phyloP scores from a whole-genome alignment of 1,284 basidiomycete genomes.

The Sutorius eximius region DNA sequence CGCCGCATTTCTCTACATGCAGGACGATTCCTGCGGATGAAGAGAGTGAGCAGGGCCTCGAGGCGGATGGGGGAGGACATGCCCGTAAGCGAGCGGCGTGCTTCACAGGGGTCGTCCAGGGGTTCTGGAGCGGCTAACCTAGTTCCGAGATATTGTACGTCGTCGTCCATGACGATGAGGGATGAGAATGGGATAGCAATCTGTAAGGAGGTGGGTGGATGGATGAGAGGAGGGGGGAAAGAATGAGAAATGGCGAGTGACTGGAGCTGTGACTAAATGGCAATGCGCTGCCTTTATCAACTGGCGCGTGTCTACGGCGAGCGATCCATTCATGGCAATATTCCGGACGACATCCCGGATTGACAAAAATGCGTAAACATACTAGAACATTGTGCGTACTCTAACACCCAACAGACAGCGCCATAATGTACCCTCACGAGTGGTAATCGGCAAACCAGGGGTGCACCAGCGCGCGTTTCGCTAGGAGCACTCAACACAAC shows the following conservation, averaged over 20 bases:
- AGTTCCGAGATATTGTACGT: slow-evolving; percentile 36
- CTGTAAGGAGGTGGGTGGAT: not conserved
- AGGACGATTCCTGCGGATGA: slow-evolving; percentile 26
- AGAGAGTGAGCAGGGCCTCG: slow-evolving; percentile 10
- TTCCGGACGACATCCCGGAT: slow-evolving; percentile 15
- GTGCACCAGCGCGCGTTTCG: slow-evolving; percentile 83
- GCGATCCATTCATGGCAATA: slow-evolving; percentile 27
- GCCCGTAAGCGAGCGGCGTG: slow-evolving; percentile 19
- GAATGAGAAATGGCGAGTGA: slow-evolving; percentile 17
- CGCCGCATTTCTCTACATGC: slow-evolving; percentile 34
- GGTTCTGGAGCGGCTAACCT: slow-evolving; percentile 19
- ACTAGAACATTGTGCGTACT: slow-evolving; percentile 26
- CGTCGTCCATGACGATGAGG: slow-evolving; percentile 32
- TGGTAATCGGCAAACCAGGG: slow-evolving; percentile 73
- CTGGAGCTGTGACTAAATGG: slow-evolving; percentile 32
- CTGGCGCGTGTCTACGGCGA: slow-evolving; percentile 20
- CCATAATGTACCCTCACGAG: slow-evolving; percentile 21
- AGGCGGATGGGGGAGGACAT: slow-evolving; percentile 19
- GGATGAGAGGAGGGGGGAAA: slow-evolving; percentile 12
- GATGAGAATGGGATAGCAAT: not conserved
- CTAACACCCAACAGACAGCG: slow-evolving; percentile 17
- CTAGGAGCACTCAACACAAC: slow-evolving; percentile 39
- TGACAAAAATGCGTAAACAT: slow-evolving; percentile 18
- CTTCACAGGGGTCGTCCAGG: slow-evolving; percentile 21
- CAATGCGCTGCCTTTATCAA: slow-evolving; percentile 34